Conservation (phyloP, 441 rosid genomes). For the Brassica hybrid region DNA sequence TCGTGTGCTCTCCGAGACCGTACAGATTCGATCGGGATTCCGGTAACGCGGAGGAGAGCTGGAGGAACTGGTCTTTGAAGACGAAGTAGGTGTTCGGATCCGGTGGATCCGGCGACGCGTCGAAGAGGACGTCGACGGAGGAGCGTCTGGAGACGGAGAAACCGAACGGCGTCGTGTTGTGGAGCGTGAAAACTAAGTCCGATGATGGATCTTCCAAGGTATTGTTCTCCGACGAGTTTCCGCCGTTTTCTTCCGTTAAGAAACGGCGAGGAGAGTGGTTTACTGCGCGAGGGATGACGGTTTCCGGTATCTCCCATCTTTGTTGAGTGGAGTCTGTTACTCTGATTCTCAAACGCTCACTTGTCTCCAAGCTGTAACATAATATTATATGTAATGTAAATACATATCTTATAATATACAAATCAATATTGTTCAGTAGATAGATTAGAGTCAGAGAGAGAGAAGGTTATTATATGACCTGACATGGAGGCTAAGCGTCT, state of each 20-base stretch:
- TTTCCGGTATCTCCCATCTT: conserved; percentile 55
- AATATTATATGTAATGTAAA: not conserved
- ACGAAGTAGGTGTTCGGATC: conserved; percentile 48
- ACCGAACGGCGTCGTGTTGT: conserved; percentile 66
- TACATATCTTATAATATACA: not conserved
- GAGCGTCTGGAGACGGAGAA: conserved; percentile 64
- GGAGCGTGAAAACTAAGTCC: conserved; percentile 66
- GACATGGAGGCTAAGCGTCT: conserved; percentile 53
- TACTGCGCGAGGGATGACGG: conserved; percentile 50
- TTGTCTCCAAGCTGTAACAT: conserved; percentile 47
- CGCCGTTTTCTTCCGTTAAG: conserved; percentile 18
- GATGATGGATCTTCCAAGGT: conserved; percentile 44
- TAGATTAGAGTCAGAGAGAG: not conserved
- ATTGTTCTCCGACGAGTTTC: conserved; percentile 18
- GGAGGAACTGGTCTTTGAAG: conserved; percentile 82
- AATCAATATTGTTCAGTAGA: not conserved
- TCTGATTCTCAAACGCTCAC: conserved; percentile 49
- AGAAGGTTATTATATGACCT: conserved; percentile 41
- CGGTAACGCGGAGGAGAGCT: conserved; percentile 66
- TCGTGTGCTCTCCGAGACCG: conserved; percentile 85
- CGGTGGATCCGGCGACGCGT: conserved; percentile 46
- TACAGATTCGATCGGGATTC: conserved; percentile 54
- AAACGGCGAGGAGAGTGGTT: conserved; percentile 27
- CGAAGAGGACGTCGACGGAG: conserved; percentile 69
- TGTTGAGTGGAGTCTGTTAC: conserved; percentile 43